These are phyloP conservation scores for Backusella psychrophila DNA, from an alignment of 192 early-diverging fungal species.

Conservation along the genomic window DNA sequence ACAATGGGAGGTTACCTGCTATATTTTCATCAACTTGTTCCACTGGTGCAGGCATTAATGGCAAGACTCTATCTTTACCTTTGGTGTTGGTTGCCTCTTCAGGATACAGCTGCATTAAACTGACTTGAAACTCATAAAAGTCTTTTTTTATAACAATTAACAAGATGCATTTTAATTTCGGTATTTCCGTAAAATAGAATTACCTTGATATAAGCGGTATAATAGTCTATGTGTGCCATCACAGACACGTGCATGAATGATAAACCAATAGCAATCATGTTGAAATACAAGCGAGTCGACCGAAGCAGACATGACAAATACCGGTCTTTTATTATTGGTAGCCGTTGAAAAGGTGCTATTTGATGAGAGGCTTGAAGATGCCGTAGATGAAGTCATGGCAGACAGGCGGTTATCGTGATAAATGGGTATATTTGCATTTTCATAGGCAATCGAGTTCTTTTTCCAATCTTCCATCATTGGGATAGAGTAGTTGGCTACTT, in stretches of 20 bases:
- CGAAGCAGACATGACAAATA: constrained; percentile 46
- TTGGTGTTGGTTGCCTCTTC: constrained; percentile 51
- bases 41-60: constrained; percentile 65
- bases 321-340: background rate
- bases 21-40: constrained; percentile 62
- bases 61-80: constrained; percentile 49
- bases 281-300: constrained; percentile 68
- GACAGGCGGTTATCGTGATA: background rate
- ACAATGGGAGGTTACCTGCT: background rate
- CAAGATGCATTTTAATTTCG: background rate
- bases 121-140: constrained; percentile 74
- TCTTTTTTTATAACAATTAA: constrained; percentile 35
- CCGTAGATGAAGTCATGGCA: background rate
- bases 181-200: background rate
- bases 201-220: constrained; percentile 69
- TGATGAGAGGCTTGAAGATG: background rate
- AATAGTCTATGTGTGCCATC: constrained; percentile 62
- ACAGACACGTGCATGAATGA: constrained; percentile 54
- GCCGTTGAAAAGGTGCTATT: background rate
- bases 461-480: constrained; percentile 54
- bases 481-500: background rate
- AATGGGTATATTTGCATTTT: constrained; percentile 30
- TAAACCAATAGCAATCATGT: constrained; percentile 69
- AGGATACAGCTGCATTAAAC: constrained; percentile 61
- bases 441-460: constrained; percentile 44